These are phyloP conservation scores for Acer yangbiense DNA, from an alignment of 345 rosid species.

Conservation along the genomic window DNA sequence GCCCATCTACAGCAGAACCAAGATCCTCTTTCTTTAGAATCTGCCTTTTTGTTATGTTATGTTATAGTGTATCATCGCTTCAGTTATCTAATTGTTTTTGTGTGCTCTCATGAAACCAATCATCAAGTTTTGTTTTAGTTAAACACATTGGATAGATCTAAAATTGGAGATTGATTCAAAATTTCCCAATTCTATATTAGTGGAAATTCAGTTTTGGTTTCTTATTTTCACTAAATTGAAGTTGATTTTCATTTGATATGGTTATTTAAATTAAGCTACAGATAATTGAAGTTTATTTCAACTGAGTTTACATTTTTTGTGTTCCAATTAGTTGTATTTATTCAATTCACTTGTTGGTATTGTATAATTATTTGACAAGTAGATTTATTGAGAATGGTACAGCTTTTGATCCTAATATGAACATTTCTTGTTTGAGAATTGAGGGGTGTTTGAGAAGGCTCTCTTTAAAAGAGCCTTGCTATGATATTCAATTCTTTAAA, in stretches of 20 bases:
- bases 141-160: neutral
- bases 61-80: neutral
- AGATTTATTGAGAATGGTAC: neutral
- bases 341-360: neutral
- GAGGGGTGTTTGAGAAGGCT: too few species aligned
- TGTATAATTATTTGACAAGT: too few species aligned
- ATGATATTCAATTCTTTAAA: too few species aligned
- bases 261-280: neutral
- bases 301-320: too few species aligned
- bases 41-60: neutral
- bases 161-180: neutral
- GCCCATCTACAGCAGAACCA: too few species aligned
- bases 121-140: too few species aligned
- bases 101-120: too few species aligned
- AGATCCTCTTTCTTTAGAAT: neutral
- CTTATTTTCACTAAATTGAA: neutral
- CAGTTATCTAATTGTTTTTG: neutral
- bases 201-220: neutral
- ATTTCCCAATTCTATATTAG: neutral
- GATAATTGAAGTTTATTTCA: too few species aligned
- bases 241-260: neutral
- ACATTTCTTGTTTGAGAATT: neutral
- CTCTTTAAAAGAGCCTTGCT: too few species aligned
- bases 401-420: neutral
- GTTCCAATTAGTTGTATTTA: neutral